Evolutionary conservation across 257 asterid genomes (phyloP).

Genomic region (Gentiana dahurica): DNA sequence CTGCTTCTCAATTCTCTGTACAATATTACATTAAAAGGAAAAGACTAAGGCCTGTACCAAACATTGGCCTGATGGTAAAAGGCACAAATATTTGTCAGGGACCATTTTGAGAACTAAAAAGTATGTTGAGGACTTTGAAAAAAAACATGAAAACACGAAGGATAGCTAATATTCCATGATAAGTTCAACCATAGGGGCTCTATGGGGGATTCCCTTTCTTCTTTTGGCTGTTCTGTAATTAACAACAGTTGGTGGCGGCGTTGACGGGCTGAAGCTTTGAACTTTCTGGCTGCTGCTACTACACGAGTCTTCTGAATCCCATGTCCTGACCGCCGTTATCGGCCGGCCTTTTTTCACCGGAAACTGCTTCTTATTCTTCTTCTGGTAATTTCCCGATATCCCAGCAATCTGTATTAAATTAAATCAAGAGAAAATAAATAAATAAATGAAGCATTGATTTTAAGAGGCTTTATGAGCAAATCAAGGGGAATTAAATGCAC

Average conservation of each 20-base stretch:
- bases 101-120: background rate
- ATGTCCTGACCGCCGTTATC: slow-evolving; percentile 5
- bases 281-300: slow-evolving; percentile 34
- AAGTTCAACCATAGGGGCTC: slow-evolving; percentile 78
- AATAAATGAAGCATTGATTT: background rate
- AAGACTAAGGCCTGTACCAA: slow-evolving; percentile 5
- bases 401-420: slow-evolving; percentile 51
- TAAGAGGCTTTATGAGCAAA: background rate
- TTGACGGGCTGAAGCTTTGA: slow-evolving; percentile 62
- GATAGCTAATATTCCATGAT: slow-evolving; percentile 26
- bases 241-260: slow-evolving; percentile 62
- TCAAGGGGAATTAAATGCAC: slow-evolving; percentile 4
- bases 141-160: slow-evolving; percentile 11
- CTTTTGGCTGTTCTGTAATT: slow-evolving; percentile 53
- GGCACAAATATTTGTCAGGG: slow-evolving; percentile 12
- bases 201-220: slow-evolving; percentile 86
- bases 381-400: slow-evolving; percentile 36
- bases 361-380: slow-evolving; percentile 18
- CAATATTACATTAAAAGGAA: slow-evolving; percentile 12
- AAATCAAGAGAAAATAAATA: too few relatives aligned
- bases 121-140: slow-evolving; percentile 4
- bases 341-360: slow-evolving; percentile 22
- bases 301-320: slow-evolving; percentile 55
- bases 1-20: slow-evolving; percentile 27
- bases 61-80: slow-evolving; percentile 19